Base-by-base conservation (phyloP, 2,329 filamentous ascomycete genomes). In the Apiospora sp. region DNA sequence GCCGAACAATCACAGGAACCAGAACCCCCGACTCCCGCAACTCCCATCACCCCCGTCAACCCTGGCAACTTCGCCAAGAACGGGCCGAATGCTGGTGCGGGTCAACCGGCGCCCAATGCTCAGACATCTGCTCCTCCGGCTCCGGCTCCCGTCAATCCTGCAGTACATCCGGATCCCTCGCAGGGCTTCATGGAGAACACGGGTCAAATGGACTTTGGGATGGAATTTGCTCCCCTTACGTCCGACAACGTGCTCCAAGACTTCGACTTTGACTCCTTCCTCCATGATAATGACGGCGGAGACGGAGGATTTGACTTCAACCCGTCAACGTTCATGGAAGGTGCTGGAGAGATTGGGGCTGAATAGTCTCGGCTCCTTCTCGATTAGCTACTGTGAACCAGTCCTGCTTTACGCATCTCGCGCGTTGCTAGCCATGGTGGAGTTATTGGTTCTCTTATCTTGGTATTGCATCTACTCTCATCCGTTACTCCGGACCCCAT, bases 1-100 rank as follows among this genome's bases (percentile, higher is more conserved):
- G 86, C 88, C 58, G 90, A 92, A 30, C 82, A 86, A 44, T 81
- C 86, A 30, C 84, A 85, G 46, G 88, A 91, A n/a, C 83, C 87
- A 22, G 90, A 92, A 71, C 85, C 87, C 6, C 87, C 89, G 1
- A 87, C 90, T 2, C 90, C 90, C 3, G 89, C 89, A 1, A 92
- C 90, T 0, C 91, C 91, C 10, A 91, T 92, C 72, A 92, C 90
- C 1, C 89, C 90, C 0, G 86, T 86, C 75, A 89, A 88, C 74
- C 77, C 85, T 7, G 81, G 82, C 46, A 83, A 82, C 75, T 91
- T 91, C 78, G 83, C 80, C 75, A 84, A 85, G 76, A 83, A 82
- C 72, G 85, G 84, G 13, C 87, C 85, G 75, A 83, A 82, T 61
- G 80, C 80, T 16, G 84, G 82, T 54, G 80, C 81, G 12, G 81